Percentiles rank a stretch among this genome's conserved stretches.
phyloP scores from a whole-genome alignment of 179 eudicot genomes.

The Beta lomatogona region DNA sequence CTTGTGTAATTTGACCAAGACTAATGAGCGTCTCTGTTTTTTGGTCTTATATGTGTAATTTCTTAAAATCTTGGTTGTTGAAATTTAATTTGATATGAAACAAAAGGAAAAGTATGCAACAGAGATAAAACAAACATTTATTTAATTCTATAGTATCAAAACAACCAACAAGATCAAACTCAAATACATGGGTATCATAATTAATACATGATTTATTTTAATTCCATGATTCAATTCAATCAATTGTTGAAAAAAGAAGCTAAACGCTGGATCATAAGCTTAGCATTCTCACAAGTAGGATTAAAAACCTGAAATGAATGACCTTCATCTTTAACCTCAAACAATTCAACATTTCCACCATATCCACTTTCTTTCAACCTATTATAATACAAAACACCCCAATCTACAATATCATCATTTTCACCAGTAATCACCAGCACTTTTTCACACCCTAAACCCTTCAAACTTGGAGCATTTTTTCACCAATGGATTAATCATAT shows the following conservation, averaged over 20 bases:
- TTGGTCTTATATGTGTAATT: no score
- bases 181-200: neutral
- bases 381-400: slow-evolving; percentile 13
- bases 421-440: neutral
- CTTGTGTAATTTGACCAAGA: no score
- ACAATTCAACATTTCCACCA: slow-evolving; percentile 9
- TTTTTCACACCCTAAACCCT: slow-evolving; percentile 1
- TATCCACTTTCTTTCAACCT: slow-evolving; percentile 11
- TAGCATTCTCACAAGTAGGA: neutral
- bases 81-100: no score
- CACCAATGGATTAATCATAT: neutral
- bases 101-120: no score
- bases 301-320: neutral
- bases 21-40: no score
- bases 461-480: slow-evolving; percentile 9
- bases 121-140: no score
- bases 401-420: slow-evolving; percentile 8
- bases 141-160: no score
- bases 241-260: neutral
- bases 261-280: slow-evolving; percentile 3
- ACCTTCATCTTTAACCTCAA: slow-evolving; percentile 9
- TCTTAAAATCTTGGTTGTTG: no score
- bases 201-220: no score
- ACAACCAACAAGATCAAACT: neutral
- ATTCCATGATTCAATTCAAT: no score